Evolutionary conservation across 78 protist species (phyloP), one percentile per base, ranked within the genome.

Genomic region (Ministeria vibrans): DNA sequence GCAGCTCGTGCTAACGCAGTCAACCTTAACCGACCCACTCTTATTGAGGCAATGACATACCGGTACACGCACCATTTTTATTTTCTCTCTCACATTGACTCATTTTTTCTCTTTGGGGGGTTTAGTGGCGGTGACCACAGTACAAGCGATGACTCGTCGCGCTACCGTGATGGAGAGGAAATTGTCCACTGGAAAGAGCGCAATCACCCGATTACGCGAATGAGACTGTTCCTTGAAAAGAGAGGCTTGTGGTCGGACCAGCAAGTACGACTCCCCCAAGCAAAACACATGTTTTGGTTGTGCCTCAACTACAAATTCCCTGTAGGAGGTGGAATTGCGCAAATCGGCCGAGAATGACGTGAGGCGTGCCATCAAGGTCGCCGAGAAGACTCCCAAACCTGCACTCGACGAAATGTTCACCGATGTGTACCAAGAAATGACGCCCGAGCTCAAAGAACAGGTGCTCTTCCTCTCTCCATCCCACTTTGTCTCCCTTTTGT

Each of bases 71-170:
- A 1, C 71, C 11, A 25, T 22, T 51, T 18, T 13, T 22, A 18
- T 51, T 51, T 51, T 51, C 30, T 51, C 18, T 51, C 59, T 15
- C 15, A 59, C 7, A 66, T 66, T 7, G 39, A 18, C 42, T 66
- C 13, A 13, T 66, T 71, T 6, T 43, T 71, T 15, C 30, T 71
- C 44, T 28, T 5, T 28, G 53, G 15, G 20, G 20, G 49, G 34
- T 71, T 18, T 18, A 79, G 93, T 23, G 80, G 83, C 25, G 92
- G 98, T 46, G 95, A 94, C 81, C 99, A 96, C 88, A 84, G 92
- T 18, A 94, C 99, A 4, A 85, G 93, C 74, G 99, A 96, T 59
- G 99, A 96, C 68, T 87, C 96, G 25, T 46, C 92, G 23, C 81
- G 93, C 46, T 96, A 96, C 80, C 90, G 99, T 28, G 42, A 86